Percentiles rank a stretch among this genome's conserved stretches.
Evolutionary conservation across 176 grass and related monocot genomes (phyloP).

Genomic region (Tillandsia leiboldiana): DNA sequence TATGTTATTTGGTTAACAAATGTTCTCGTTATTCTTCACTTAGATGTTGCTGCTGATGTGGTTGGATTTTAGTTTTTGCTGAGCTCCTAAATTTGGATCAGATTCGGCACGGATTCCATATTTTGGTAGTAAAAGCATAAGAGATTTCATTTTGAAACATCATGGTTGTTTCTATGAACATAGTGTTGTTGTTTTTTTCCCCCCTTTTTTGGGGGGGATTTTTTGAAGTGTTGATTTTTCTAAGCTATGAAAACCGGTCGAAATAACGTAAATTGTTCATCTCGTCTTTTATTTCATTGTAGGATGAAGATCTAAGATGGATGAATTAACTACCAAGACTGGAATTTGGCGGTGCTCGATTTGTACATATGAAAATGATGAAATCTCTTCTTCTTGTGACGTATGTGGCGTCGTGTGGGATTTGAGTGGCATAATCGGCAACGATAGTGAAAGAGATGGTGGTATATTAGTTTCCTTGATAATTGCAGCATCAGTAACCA

Average conservation of each 20-base stretch:
- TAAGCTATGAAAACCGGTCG: background rate
- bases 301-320: constrained; percentile 21
- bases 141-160: too few species aligned
- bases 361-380: constrained; percentile 40
- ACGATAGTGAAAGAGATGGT: constrained; percentile 28
- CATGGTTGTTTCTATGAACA: too few species aligned
- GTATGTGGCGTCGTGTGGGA: constrained; percentile 52
- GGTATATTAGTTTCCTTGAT: constrained; percentile 7
- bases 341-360: constrained; percentile 56
- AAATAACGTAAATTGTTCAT: background rate
- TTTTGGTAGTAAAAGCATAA: too few species aligned
- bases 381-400: constrained; percentile 39
- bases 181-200: background rate
- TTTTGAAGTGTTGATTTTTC: background rate
- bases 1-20: too few species aligned
- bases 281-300: background rate
- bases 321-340: constrained; percentile 14
- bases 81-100: too few species aligned
- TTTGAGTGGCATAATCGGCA: constrained; percentile 35
- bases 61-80: too few species aligned
- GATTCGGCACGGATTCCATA: too few species aligned
- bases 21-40: too few species aligned
- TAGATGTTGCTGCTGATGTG: too few species aligned
- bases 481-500: background rate
- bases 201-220: background rate